These are phyloP conservation scores for Lecanosticta acicola DNA, from an alignment of 2,329 filamentous ascomycete species.

Conservation along the genomic window DNA sequence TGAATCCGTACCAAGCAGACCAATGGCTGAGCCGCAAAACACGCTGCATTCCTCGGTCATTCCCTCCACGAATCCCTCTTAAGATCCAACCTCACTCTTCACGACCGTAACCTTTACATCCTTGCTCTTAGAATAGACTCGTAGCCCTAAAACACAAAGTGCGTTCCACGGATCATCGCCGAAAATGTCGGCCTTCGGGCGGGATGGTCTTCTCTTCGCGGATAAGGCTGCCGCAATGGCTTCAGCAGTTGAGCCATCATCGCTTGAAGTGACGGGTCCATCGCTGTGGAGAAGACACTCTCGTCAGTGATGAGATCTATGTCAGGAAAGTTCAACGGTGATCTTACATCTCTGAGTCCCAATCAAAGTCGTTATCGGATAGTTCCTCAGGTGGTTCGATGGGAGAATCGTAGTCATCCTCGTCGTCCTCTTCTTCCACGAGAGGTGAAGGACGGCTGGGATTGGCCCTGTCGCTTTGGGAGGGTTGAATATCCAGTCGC, in stretches of 20 bases:
- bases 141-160: slow-evolving; percentile 54
- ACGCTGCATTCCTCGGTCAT: no score
- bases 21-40: no score
- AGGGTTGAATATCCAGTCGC: not conserved
- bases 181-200: slow-evolving; percentile 38
- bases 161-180: slow-evolving; percentile 55
- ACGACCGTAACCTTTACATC: slow-evolving; percentile 50
- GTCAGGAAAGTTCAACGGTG: not conserved
- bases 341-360: slow-evolving; percentile 29
- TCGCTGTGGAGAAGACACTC: slow-evolving; percentile 12
- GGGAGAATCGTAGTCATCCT: slow-evolving; percentile 18
- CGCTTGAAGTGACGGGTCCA: slow-evolving; percentile 16
- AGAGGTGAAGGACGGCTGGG: not conserved
- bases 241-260: no score
- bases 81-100: slow-evolving; percentile 36
- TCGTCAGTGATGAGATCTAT: not conserved
- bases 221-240: no score
- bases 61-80: no score
- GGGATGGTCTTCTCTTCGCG: no score
- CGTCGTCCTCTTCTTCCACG: slow-evolving; percentile 1
- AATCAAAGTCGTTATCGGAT: slow-evolving; percentile 30
- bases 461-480: not conserved
- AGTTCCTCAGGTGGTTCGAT: slow-evolving; percentile 22
- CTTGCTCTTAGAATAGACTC: slow-evolving; percentile 51
- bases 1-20: no score